Conservation (phyloP, 2,329 filamentous ascomycete species). For the Coniochaeta pulveracea region DNA sequence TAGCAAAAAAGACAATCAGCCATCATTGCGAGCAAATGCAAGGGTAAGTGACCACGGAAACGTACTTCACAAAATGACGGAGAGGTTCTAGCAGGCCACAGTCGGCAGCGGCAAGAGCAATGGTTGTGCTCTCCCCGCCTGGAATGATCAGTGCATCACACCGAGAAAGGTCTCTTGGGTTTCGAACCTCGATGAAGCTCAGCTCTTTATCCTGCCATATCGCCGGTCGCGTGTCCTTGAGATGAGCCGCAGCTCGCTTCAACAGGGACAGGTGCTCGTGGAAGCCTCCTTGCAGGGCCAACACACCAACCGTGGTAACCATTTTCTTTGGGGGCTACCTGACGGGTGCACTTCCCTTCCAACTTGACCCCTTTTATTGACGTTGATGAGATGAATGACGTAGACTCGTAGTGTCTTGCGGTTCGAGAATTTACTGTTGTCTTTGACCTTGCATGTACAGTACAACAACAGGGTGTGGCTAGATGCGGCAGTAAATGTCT, state of each 20-base stretch:
- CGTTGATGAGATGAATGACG: too few relatives aligned
- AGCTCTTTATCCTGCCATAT: slow-evolving; percentile 23
- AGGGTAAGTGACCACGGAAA: slow-evolving; percentile 9
- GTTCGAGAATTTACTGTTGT: too few relatives aligned
- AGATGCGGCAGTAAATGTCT: too few relatives aligned
- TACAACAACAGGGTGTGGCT: too few relatives aligned
- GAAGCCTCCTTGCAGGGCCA: slow-evolving; percentile 81
- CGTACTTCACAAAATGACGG: slow-evolving; percentile 81
- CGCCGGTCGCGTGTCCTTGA: slow-evolving; percentile 16
- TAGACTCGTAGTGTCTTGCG: too few relatives aligned
- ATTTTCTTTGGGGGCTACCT: too few relatives aligned
- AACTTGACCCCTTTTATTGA: too few relatives aligned
- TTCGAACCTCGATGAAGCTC: slow-evolving; percentile 71
- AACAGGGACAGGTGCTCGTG: slow-evolving; percentile 73
- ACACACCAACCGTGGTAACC: slow-evolving; percentile 41
- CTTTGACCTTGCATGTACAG: too few relatives aligned
- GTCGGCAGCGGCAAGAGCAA: slow-evolving; percentile 75
- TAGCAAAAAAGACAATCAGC: slow-evolving; percentile 20
- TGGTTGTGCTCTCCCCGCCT: slow-evolving; percentile 89
- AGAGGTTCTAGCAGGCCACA: slow-evolving; percentile 75
- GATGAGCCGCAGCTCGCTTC: slow-evolving; percentile 45
- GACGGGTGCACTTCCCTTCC: too few relatives aligned
- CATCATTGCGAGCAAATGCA: not conserved
- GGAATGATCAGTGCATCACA: slow-evolving; percentile 85
- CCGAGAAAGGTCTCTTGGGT: slow-evolving; percentile 51